Percentiles rank a stretch among this genome's conserved stretches.
phyloP scores from a whole-genome alignment of 495 filamentous ascomycete genomes.

The Penicillium alfredii region DNA sequence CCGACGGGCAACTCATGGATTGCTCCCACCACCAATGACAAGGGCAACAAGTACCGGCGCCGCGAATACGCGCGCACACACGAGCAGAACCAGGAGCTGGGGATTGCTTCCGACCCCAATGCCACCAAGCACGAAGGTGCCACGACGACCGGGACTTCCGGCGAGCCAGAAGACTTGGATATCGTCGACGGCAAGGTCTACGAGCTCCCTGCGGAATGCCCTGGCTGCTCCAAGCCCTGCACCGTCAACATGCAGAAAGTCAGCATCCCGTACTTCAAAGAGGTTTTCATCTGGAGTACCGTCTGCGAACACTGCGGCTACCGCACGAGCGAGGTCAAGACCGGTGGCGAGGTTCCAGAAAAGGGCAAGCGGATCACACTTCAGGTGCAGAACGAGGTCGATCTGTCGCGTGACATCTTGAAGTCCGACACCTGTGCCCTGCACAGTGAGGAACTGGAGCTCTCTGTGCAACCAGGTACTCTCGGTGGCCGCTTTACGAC shows the following conservation, averaged over 20 bases:
- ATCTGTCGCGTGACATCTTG: constrained; percentile 86
- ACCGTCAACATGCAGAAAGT: constrained; percentile 71
- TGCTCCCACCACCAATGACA: constrained; percentile 71
- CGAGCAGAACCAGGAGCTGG: constrained; percentile 79
- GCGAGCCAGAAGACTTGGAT: constrained; percentile 56
- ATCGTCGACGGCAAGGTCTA: constrained; percentile 86
- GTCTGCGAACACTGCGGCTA: constrained; percentile 79
- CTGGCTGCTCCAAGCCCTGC: constrained; percentile 78
- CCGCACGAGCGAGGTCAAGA: constrained; percentile 91
- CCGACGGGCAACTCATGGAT: constrained; percentile 97
- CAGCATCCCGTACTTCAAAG: constrained; percentile 92
- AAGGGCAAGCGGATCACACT: constrained; percentile 81
- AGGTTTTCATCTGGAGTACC: constrained; percentile 87
- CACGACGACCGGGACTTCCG: constrained; percentile 9
- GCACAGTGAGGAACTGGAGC: constrained; percentile 66
- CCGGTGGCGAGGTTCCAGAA: constrained; percentile 84
- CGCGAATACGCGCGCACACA: constrained; percentile 73
- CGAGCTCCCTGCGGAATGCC: constrained; percentile 82
- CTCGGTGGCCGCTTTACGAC: constrained; percentile 94
- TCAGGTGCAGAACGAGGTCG: constrained; percentile 61
- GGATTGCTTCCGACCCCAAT: constrained; percentile 48
- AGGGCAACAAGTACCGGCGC: constrained; percentile 69
- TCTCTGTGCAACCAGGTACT: constrained; percentile 80
- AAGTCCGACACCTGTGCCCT: constrained; percentile 91
- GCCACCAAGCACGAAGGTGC: constrained; percentile 22